Base-by-base conservation (phyloP, 2,329 filamentous ascomycete genomes). In the Fonsecaea pugnacius region DNA sequence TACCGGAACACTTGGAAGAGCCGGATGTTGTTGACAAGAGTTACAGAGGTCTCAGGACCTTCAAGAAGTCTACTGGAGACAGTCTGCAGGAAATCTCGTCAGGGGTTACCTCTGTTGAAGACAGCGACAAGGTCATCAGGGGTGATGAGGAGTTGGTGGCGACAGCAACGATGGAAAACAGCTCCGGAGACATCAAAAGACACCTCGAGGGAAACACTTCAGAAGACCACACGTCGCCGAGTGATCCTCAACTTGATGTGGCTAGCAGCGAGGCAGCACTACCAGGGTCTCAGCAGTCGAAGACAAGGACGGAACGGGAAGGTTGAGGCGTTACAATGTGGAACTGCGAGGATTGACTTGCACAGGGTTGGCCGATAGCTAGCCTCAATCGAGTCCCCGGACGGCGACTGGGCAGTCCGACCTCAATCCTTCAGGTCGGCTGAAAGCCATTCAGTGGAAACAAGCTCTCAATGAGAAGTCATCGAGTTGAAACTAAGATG, bases 1-100 rank as follows among this genome's bases (percentile, higher is more conserved):
- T 68, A 12, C 66, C 66, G 7, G 61, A 64, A 35, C 52, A 58
- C 14, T 36, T 67, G 21, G 60, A 60, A 35, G 21, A 58, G 21
- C 48, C 50, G 24, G 40, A 50, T 46, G 21, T 46, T n/a, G 48
- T 48, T 24, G 60, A 66, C 21, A 21, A 21, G 14, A 48, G 18
- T 30, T 58, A 58, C 38, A 58, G 55, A 32, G 38, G 32, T 12
- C 8, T 58, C 38, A 58, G 55, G n/a, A 58, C 55, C n/a, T 58
- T 58, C 40, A 10, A 48, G 9, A 21, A 58, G 38, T n/a, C 24
- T 24, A 32, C 24, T 8, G 16, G 55, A 48, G 21, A 50, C 16
- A 7, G 18, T 14, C 10, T 58, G 24, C 43, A 48, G 21, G 43
- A 10, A 27, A 14, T 24, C 9, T 48, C 43, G 12, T 12, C 43